These are phyloP conservation scores for Gamarada debralockiae DNA, from an alignment of 495 filamentous ascomycete genomes.

Conservation along the genomic window DNA sequence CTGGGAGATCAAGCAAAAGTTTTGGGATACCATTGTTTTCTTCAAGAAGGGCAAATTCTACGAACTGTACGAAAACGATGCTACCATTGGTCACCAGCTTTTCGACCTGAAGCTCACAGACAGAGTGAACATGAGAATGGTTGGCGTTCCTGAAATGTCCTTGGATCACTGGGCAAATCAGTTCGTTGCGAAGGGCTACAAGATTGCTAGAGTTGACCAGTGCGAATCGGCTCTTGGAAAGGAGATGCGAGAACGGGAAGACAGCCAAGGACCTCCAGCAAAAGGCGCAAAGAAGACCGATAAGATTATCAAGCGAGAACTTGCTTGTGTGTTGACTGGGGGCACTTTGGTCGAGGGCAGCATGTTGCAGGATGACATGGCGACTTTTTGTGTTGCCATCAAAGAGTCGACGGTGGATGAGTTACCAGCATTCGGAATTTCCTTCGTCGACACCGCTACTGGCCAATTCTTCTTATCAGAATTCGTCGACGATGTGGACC, in stretches of 20 bases:
- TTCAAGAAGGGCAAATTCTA: slow-evolving; percentile 99
- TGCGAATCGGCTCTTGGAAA: slow-evolving; percentile 93
- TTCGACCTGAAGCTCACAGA: slow-evolving; percentile 99
- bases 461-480: slow-evolving; percentile 92
- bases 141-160: slow-evolving; percentile 87
- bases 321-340: slow-evolving; percentile 83
- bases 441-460: slow-evolving; percentile 94
- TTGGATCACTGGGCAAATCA: slow-evolving; percentile 91
- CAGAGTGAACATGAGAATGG: slow-evolving; percentile 98
- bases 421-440: slow-evolving; percentile 81
- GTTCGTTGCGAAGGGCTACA: slow-evolving; percentile 90
- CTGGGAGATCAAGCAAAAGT: slow-evolving; percentile 99
- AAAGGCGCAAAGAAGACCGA: slow-evolving; percentile 61
- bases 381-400: slow-evolving; percentile 93
- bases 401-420: slow-evolving; percentile 80
- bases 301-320: slow-evolving; percentile 89
- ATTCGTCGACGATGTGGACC: slow-evolving; percentile 86
- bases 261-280: slow-evolving; percentile 12
- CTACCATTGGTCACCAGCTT: slow-evolving; percentile 92
- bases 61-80: slow-evolving; percentile 97
- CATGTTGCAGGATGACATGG: slow-evolving; percentile 98
- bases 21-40: slow-evolving; percentile 97
- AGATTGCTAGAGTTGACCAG: slow-evolving; percentile 96
- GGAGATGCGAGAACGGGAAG: slow-evolving; percentile 83
- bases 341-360: slow-evolving; percentile 92